Base-by-base conservation (phyloP, 1,139 yeast species). In the Kodamaea suecica region DNA sequence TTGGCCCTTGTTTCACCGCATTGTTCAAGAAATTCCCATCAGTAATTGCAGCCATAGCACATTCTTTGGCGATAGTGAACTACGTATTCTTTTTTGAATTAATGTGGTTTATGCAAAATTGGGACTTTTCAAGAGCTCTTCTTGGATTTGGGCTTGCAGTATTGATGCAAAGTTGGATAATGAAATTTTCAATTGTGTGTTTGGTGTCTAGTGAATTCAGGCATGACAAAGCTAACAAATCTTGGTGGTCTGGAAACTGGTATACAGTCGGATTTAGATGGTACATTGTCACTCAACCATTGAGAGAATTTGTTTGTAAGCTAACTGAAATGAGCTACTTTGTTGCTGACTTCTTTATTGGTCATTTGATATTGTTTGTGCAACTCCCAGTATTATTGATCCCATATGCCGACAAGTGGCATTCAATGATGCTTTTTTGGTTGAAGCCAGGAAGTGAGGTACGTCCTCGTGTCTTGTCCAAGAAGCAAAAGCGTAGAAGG, bases 361-460 rank as follows among this genome's bases (percentile, higher is more conserved):
- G 79, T 0, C 84, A 80, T 49, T 44, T 68, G 16, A 60, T 79
- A 3, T 54, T 78, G 36, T 61, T 73, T 34, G 49, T 64, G 3
- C 82, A 77, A 42, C 43, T 75, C 9, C 84, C 84, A 2, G 45
- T 78, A 5, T 51, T 78, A 26, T 55, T 76, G 20, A 56, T 78
- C 20, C 85, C 84, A 1, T 75, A 67, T 45, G 63, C 75, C 31
- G 92, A 86, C 53, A 71, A 71, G 37, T 78, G 87, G 80, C 97
- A 88, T 53, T 77, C 94, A 1, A 64, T 81, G 58, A 73, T 84
- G 71, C 63, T 88, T 30, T 78, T 87, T 55, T 88, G 96, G 97
- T 63, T 86, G 35, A 73, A 69, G 33, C 95, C 95, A 1, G 70
- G 74, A 2, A 56, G 65, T 42, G 73, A 77, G 45, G 52, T 74